A percentile compares a stretch with the other conserved stretches of the same genome.
Evolutionary conservation across 139 green algal genomes (phyloP).

Genomic region (Tetradesmus obliquus): DNA sequence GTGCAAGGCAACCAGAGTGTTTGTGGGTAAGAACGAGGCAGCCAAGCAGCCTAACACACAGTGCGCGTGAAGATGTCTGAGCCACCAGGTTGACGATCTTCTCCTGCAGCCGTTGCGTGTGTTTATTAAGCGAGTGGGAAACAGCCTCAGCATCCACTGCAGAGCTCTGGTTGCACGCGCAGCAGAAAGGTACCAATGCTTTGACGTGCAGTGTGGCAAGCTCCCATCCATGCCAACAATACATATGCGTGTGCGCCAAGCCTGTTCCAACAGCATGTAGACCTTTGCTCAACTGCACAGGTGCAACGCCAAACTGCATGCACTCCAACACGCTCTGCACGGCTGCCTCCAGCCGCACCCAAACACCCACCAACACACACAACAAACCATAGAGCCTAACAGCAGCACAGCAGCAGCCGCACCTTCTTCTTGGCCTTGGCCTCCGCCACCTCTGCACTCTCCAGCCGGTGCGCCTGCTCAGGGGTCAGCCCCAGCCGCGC

Average conservation of each 20-base stretch:
- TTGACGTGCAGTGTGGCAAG: too few relatives aligned
- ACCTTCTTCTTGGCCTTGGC: conserved; percentile 60
- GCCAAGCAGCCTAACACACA: too few relatives aligned
- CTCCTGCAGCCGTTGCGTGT: too few relatives aligned
- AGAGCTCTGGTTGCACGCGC: neutral
- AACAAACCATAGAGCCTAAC: neutral
- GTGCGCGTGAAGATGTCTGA: too few relatives aligned
- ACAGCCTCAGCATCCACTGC: too few relatives aligned
- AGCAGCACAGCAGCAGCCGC: neutral
- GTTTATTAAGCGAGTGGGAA: too few relatives aligned
- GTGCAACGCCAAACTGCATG: neutral
- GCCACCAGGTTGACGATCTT: too few relatives aligned
- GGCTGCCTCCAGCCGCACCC: neutral
- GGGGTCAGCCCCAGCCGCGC: conserved; percentile 76
- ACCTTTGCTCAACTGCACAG: too few relatives aligned
- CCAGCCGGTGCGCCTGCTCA: conserved; percentile 79
- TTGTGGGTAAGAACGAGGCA: too few relatives aligned
- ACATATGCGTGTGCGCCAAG: neutral
- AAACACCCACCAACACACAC: neutral
- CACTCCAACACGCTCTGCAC: neutral
- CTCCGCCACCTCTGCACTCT: conserved; percentile 83
- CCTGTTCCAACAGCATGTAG: neutral
- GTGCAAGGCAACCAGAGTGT: neutral
- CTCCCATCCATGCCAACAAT: neutral
- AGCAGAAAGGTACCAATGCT: neutral